Evolutionary conservation across 1,284 basidiomycete species (phyloP).

Genomic region (Naganishia liquefaciens): DNA sequence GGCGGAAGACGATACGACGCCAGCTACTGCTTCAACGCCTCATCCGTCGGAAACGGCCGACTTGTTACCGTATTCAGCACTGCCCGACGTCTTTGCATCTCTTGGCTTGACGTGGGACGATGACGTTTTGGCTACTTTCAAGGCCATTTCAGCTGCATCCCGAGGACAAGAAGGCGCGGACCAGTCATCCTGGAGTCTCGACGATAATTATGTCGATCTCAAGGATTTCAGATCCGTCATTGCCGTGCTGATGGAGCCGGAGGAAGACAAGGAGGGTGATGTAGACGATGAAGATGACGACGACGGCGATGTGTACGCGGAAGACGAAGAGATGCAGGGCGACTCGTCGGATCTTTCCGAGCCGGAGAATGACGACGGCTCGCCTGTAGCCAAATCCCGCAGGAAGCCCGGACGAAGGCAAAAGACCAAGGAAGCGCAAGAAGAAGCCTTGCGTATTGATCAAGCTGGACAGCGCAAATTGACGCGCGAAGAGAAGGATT

Average conservation of each 20-base stretch:
- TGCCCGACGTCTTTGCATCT: conserved; percentile 43
- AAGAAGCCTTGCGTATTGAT: conserved; percentile 10
- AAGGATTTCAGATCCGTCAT: conserved; percentile 48
- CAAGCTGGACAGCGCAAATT: conserved; percentile 36
- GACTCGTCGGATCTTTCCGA: conserved; percentile 22
- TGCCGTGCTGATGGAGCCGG: conserved; percentile 50
- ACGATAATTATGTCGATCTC: conserved; percentile 18
- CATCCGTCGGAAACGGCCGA: conserved; percentile 32
- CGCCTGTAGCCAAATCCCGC: conserved; percentile 37
- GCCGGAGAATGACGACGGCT: conserved; percentile 18
- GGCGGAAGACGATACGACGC: conserved; percentile 28
- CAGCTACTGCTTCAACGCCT: background rate
- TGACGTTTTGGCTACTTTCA: conserved; percentile 51
- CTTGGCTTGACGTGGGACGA: conserved; percentile 50
- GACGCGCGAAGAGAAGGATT: conserved; percentile 42
- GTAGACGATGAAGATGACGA: conserved; percentile 33
- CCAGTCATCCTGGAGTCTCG: background rate
- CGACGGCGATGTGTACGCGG: conserved; percentile 14
- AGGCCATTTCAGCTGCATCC: conserved; percentile 21
- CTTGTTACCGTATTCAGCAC: conserved; percentile 36
- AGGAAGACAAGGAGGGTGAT: conserved; percentile 35
- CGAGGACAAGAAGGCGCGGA: conserved; percentile 3
- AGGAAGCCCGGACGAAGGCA: conserved; percentile 27
- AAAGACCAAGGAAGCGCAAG: background rate
- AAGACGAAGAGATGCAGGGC: conserved; percentile 29